Base-by-base conservation (phyloP, 2,329 filamentous ascomycete species). In the Fusarium graminum region DNA sequence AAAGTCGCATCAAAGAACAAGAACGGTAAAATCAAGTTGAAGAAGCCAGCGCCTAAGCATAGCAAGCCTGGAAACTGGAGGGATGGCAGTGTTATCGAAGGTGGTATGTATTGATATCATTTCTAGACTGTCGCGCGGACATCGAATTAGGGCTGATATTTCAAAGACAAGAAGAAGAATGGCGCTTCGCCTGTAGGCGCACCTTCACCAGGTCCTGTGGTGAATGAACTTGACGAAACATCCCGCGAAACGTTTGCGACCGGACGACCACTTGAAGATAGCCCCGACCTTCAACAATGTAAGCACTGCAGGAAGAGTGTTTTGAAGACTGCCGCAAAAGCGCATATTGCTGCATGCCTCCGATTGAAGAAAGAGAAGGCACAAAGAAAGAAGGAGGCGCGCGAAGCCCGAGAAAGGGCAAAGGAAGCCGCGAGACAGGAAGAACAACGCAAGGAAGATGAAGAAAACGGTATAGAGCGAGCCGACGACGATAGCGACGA, bases 251-350 rank as follows among this genome's bases (percentile, higher is more conserved):
- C 91, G 6, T 97, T 97, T 77, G 84, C 88, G 6, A 94, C 90
- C 44, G 92, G 93, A 63, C 88, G 90, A 58, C 93, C 93, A 0
- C 85, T 97, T 69, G 90, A 93, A 71, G 94, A 97, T 74, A 84
- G 83, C 56, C 86, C 91, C 12, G 92, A 97, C 65, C 85, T 92
- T 11, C 89, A 95, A 49, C 85, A 91, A 69, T 99, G 94, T 85
- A 97, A 95, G 76, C 93, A 96, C 76, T 99, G 94, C 81, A 97
- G 95, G 79, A 94, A 96, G 72, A 91, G 91, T 50, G 87, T 97
- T 13, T 83, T 95, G 14, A 91, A 90, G 72, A 88, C 88, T 30
- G 89, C 88, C 1, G 91, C 92, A 3, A 90, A 90, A 59, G 86
- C 87, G 17, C 94, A 99, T 74, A 92, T 97, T 61, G 89, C 90